These are phyloP conservation scores for Kalmusia sp. DNA, from an alignment of 2,329 filamentous ascomycete genomes.

Conservation along the genomic window DNA sequence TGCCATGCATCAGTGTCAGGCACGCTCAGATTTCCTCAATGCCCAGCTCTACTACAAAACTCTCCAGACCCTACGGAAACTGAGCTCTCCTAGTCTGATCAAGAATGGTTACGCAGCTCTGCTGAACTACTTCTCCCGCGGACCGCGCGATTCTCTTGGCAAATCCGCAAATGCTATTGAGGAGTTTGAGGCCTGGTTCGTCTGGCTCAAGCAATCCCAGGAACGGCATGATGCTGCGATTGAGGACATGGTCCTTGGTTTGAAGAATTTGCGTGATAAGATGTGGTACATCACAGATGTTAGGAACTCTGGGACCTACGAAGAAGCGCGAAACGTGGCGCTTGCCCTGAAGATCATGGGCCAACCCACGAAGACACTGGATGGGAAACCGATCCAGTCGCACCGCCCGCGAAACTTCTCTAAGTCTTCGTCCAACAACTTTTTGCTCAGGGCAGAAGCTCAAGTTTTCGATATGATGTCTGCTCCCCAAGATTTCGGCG, in stretches of 20 bases:
- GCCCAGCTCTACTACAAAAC: conserved; percentile 88
- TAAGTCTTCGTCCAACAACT: conserved; percentile 58
- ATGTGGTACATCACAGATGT: conserved; percentile 99
- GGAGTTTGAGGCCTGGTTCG: conserved; percentile 81
- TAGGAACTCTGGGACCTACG: conserved; percentile 85
- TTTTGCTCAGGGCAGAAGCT: conserved; percentile 80
- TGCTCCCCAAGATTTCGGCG: conserved; percentile 81
- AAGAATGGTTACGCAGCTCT: conserved; percentile 74
- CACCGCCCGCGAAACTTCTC: conserved; percentile 52
- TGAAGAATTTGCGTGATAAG: conserved; percentile 84
- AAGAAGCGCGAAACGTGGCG: conserved; percentile 84
- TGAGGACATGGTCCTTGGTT: conserved; percentile 74
- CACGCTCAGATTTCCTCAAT: conserved; percentile 81
- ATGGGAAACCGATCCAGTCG: conserved; percentile 48
- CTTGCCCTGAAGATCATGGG: conserved; percentile 92
- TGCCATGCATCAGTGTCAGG: conserved; percentile 77
- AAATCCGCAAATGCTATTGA: conserved; percentile 76
- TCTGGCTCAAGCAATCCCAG: conserved; percentile 83
- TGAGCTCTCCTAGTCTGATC: conserved; percentile 67
- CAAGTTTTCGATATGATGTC: conserved; percentile 89
- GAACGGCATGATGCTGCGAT: conserved; percentile 78
- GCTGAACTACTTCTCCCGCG: conserved; percentile 75
- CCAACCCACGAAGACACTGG: conserved; percentile 54
- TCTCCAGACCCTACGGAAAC: conserved; percentile 72
- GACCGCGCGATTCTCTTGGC: conserved; percentile 72